Evolutionary conservation across 257 asterid genomes (phyloP), one percentile per base, ranked within the genome.

Genomic region (Marsdenia floribunda): DNA sequence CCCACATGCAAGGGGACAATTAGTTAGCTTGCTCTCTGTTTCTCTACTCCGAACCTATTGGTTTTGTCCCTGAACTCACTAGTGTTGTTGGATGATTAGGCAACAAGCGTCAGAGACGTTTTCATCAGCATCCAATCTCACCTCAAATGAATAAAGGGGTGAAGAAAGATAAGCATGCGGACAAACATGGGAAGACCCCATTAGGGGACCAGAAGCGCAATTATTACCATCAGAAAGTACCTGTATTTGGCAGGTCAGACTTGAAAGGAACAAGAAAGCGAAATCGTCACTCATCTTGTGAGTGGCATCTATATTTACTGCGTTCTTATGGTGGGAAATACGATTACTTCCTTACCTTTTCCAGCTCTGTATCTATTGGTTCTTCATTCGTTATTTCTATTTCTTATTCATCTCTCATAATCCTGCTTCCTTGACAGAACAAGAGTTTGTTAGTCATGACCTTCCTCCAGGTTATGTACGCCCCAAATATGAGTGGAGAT

Each of bases 61-160:
- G 4, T 59, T 19, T 53, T 2, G 9, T 40, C 38, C 22, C 47
- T 26, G 19, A 24, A 66, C 52, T 38, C 71, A 66, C 71, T 8
- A 66, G 58, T 42, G 29, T 68, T 71, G 50, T 82, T 50, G 77
- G 37, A 42, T 71, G 73, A 75, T 78, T 52, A 65, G 90, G 78
- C 40, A 76, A 42, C 75, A 87, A 80, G 72, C 80, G 70, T 35
- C 79, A 66, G 80, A 87, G 87, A 81, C 71, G 44, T 68, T 76
- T 69, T 76, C 76, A 42, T 75, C 81, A 69, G 53, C 57, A 50
- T 60, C 11, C 57, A 59, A 76, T 76, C 76, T 70, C 85, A 63
- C 77, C 85, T 44, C 73, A 77, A 77, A 60, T 52, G 63, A 79
- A 59, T 74, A 12, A 22, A 69, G 70, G 78, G 61, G 76, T 59